Percentiles rank a stretch among this genome's conserved stretches.
phyloP scores from a whole-genome alignment of 345 rosid species.

The Melaleuca alternifolia region DNA sequence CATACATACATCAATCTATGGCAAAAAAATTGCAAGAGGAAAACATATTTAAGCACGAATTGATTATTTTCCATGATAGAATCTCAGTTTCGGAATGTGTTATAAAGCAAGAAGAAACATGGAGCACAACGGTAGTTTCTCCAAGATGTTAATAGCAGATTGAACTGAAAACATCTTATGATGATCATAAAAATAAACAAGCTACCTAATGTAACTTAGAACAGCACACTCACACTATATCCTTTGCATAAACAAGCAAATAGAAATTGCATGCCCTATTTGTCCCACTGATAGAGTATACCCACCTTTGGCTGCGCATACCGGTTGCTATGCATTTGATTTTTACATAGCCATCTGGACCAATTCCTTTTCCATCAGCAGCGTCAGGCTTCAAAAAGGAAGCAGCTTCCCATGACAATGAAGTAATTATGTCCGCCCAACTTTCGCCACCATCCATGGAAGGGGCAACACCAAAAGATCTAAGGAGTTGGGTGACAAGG shows the following conservation, averaged over 20 bases:
- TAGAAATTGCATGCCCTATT: neutral
- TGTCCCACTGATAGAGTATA: neutral
- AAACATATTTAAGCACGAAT: neutral
- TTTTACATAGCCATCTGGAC: constrained; percentile 57
- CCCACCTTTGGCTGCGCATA: constrained; percentile 56
- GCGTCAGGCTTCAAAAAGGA: constrained; percentile 57
- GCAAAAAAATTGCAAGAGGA: neutral
- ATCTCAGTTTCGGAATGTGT: neutral
- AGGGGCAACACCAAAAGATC: constrained; percentile 34
- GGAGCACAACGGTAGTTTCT: neutral
- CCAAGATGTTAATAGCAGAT: neutral
- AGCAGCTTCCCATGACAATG: constrained; percentile 89
- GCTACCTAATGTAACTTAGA: neutral
- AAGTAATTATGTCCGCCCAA: constrained; percentile 69
- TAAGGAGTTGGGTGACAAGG: constrained; percentile 48
- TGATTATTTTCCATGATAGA: neutral
- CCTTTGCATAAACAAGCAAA: neutral
- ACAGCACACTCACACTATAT: neutral
- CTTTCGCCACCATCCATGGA: constrained; percentile 25
- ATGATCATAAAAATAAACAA: neutral
- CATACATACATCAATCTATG: neutral
- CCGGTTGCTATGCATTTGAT: constrained; percentile 95
- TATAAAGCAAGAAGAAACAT: neutral
- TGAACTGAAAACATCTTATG: neutral
- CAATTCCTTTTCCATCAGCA: constrained; percentile 44